Base-by-base conservation (phyloP, 2,329 filamentous ascomycete genomes). In the Pyrenophora tritici-repentis region DNA sequence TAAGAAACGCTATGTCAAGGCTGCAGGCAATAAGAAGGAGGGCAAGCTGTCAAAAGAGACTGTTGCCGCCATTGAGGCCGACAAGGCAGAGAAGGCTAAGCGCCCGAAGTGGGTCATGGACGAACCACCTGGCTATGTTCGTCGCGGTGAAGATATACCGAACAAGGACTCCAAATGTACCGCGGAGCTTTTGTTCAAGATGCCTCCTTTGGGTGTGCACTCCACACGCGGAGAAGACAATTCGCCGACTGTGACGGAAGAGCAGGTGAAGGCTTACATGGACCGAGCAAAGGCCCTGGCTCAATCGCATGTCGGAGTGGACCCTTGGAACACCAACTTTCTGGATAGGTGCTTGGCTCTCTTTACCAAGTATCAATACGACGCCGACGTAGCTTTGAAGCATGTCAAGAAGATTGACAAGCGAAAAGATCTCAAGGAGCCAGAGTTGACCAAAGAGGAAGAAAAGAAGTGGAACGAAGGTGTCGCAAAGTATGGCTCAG, bases 101-200 rank as follows among this genome's bases (percentile, higher is more conserved):
- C 86, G 92, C 16, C 93, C 93, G 0, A 94, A 92, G 73, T 97
- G 91, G 91, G 83, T 97, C 26, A 87, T 95, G 77, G 94, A 97
- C 64, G 90, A 94, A 70, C 94, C 94, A 0, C 76, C 84, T 3
- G 94, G 94, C 6, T 99, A 95, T 69, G 82, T 95, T 14, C 83
- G 83, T 43, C 88, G 94, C 52, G 94, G 94, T 20, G 89, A 92
- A 62, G 93, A 97, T 70, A 79, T 83, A 70, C 82, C 82, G 1
- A 79, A 88, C 59, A 83, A 88, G 55, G 89, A 95, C 66, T 83
- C 87, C 9, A 83, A 83, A 38, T 88, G 86, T 62, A 96, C 92
- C 0, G 85, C 90, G 9, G 86, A 85, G 42, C 74, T 91, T 5
- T 76, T 91, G 16, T 99, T 92, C 81, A 90, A 88, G 69, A 88